Conservation (phyloP, 2,329 filamentous ascomycete species). For the Epichloe festucae region DNA sequence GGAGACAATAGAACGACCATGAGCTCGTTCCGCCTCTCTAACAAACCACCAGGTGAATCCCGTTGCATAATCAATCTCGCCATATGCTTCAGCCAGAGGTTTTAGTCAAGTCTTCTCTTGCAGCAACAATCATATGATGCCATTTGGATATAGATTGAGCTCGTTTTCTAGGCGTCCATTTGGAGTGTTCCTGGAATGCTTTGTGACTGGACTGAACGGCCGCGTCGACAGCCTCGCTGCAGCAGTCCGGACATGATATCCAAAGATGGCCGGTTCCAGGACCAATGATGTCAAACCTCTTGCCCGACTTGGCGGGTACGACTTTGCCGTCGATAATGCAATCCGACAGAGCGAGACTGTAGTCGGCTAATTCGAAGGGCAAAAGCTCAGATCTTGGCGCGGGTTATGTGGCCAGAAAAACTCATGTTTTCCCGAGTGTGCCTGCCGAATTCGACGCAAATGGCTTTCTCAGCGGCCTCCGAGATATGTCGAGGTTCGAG, state of each 20-base stretch:
- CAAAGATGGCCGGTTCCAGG: slow-evolving; percentile 37
- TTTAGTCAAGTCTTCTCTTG: slow-evolving; percentile 25
- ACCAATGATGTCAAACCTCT: slow-evolving; percentile 39
- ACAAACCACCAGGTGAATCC: slow-evolving; percentile 45
- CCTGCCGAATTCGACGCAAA: too few species aligned
- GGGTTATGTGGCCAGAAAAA: too few species aligned
- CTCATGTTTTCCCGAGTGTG: too few species aligned
- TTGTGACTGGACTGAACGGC: slow-evolving; percentile 23
- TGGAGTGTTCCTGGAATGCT: slow-evolving; percentile 26
- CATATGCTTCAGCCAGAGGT: slow-evolving; percentile 38
- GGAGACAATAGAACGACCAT: slow-evolving; percentile 46
- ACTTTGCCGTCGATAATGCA: slow-evolving; percentile 37
- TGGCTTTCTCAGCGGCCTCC: too few species aligned
- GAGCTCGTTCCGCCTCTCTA: slow-evolving; percentile 32
- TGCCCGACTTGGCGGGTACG: slow-evolving; percentile 29
- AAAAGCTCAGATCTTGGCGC: slow-evolving; percentile 8
- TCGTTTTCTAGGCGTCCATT: slow-evolving; percentile 22
- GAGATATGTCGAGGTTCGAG: too few species aligned
- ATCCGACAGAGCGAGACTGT: slow-evolving; percentile 33
- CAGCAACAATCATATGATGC: slow-evolving; percentile 22
- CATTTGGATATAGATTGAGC: slow-evolving; percentile 23
- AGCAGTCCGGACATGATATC: slow-evolving; percentile 36
- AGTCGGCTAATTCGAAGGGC: slow-evolving; percentile 32
- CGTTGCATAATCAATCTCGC: slow-evolving; percentile 41
- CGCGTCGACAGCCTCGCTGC: slow-evolving; percentile 24